Percentiles rank a stretch among this genome's conserved stretches.
Conservation (phyloP, 768 basidiomycete species). For the Mycena metata region DNA sequence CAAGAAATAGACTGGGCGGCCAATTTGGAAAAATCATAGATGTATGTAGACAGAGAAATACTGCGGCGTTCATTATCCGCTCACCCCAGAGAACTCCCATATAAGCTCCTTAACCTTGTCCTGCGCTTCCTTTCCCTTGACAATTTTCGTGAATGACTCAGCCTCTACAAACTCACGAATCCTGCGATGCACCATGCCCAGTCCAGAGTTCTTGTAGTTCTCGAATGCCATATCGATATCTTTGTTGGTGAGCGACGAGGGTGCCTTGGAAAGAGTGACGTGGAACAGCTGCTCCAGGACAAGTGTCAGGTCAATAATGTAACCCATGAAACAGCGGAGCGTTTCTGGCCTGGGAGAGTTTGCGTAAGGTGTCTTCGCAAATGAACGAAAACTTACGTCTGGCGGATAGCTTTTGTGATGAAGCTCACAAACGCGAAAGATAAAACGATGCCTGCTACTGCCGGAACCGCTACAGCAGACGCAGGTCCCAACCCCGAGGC, state of each 20-base stretch:
- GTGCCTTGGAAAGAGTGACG: not conserved
- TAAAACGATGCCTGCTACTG: too few relatives aligned
- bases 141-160: not conserved
- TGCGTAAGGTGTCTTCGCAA: too few relatives aligned
- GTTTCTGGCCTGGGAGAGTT: not conserved
- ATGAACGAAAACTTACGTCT: too few relatives aligned
- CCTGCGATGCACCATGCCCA: not conserved
- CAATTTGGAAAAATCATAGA: too few relatives aligned
- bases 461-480: too few relatives aligned
- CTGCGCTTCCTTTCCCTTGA: not conserved
- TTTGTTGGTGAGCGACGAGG: not conserved
- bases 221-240: slow-evolving; percentile 1
- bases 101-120: slow-evolving; percentile 1
- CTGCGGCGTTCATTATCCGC: too few relatives aligned
- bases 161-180: slow-evolving; percentile 1
- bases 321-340: slow-evolving; percentile 15
- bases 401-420: too few relatives aligned
- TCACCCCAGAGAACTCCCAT: not conserved
- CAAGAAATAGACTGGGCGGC: too few relatives aligned
- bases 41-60: too few relatives aligned
- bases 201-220: not conserved
- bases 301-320: not conserved
- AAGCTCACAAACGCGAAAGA: too few relatives aligned
- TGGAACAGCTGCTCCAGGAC: slow-evolving; percentile 6
- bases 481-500: too few relatives aligned